Conservation (phyloP, 1,139 yeast genomes). For the Spathaspora sp. region DNA sequence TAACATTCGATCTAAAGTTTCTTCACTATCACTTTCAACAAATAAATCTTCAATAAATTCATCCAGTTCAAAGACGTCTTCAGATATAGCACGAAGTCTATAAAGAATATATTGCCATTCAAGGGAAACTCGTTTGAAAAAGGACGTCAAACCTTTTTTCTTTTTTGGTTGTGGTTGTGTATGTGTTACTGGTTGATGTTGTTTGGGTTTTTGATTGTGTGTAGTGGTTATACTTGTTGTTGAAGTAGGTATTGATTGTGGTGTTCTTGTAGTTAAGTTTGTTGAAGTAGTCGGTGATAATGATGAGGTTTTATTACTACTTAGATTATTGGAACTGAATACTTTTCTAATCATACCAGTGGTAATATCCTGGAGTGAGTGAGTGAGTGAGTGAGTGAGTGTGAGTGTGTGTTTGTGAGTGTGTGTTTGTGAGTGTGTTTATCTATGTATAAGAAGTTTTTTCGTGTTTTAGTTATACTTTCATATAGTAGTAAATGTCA, state of each 20-base stretch:
- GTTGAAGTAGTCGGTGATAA: slow-evolving; percentile 4
- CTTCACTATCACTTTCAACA: slow-evolving; percentile 33
- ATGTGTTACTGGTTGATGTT: not conserved
- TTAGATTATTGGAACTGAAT: slow-evolving; percentile 1
- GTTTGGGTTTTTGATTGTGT: not conserved
- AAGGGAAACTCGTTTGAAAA: slow-evolving; percentile 34
- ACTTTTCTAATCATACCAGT: slow-evolving; percentile 2
- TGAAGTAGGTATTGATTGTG: not conserved
- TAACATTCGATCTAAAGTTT: slow-evolving; percentile 22
- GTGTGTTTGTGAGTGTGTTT: not conserved
- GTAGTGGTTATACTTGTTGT: not conserved
- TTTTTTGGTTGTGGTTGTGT: not conserved
- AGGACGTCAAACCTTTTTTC: slow-evolving; percentile 7
- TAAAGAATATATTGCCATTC: slow-evolving; percentile 36
- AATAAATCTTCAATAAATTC: slow-evolving; percentile 45
- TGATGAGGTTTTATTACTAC: not conserved
- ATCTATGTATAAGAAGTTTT: not conserved
- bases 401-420: not conserved
- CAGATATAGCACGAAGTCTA: slow-evolving; percentile 38
- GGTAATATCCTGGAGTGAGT: not conserved
- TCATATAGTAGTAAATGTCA: not conserved
- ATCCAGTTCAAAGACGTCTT: slow-evolving; percentile 42
- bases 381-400: not conserved
- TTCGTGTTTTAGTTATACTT: not conserved
- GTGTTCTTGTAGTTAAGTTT: not conserved